These are phyloP conservation scores for Pseudotsuga menziesii DNA, from an alignment of 75 land plant species.

Conservation along the genomic window DNA sequence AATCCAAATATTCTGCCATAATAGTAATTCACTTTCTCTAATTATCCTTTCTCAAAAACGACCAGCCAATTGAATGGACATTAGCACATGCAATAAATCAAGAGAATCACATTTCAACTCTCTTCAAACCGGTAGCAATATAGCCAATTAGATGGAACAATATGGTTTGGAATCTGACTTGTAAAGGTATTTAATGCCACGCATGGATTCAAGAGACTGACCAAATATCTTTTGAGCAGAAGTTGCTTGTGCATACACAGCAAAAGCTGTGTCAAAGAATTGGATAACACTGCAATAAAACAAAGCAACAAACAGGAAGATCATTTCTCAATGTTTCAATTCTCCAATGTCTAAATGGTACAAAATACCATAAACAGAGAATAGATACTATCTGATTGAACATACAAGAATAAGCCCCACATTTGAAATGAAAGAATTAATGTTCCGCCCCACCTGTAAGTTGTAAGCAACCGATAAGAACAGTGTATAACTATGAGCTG, in stretches of 20 bases:
- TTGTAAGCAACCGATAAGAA: conserved; percentile 22
- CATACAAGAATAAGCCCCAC: conserved; percentile 85
- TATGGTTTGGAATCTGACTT: conserved; percentile 36
- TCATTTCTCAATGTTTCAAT: background rate
- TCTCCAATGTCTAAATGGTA: background rate
- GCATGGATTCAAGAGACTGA: conserved; percentile 75
- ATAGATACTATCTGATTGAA: conserved; percentile 66
- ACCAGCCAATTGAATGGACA: no score
- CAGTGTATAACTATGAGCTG: background rate
- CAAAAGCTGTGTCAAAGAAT: conserved; percentile 89
- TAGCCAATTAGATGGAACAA: background rate
- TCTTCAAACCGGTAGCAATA: background rate
- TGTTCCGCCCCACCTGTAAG: conserved; percentile 87
- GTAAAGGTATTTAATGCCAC: conserved; percentile 95
- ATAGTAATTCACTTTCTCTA: background rate
- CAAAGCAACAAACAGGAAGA: background rate
- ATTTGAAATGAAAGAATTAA: conserved; percentile 96
- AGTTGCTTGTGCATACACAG: conserved; percentile 83
- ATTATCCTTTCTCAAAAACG: no score
- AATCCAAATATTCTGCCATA: background rate
- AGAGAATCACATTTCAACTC: background rate
- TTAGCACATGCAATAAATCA: background rate
- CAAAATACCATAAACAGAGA: background rate
- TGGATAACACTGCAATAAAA: conserved; percentile 73
- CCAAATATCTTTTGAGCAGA: conserved; percentile 96